Percentiles rank a stretch among this genome's conserved stretches.
These are phyloP conservation scores for Vigna hirtella DNA, from an alignment of 306 rosid genomes.

Conservation along the genomic window DNA sequence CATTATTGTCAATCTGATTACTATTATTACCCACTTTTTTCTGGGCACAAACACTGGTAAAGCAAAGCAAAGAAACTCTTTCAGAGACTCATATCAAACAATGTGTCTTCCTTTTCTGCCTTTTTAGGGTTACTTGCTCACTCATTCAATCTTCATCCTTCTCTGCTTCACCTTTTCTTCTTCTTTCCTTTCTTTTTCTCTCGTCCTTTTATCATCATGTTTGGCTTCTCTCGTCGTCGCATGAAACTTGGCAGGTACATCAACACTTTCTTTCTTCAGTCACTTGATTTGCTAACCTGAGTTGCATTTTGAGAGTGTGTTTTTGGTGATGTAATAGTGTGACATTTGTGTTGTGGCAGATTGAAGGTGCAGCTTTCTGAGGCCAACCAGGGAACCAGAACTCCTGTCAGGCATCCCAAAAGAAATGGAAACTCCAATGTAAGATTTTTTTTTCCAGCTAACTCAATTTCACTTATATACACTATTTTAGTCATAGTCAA, in stretches of 20 bases:
- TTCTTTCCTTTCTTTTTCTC: not conserved
- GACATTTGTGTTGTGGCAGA: slow-evolving; percentile 33
- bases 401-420: slow-evolving; percentile 75
- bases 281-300: not conserved
- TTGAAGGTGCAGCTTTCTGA: slow-evolving; percentile 83
- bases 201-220: slow-evolving; percentile 51
- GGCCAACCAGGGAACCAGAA: slow-evolving; percentile 73
- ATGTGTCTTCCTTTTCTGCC: slow-evolving; percentile 20
- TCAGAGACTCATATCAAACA: slow-evolving; percentile 18
- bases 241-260: slow-evolving; percentile 78
- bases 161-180: not conserved
- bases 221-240: slow-evolving; percentile 89
- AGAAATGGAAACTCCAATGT: slow-evolving; percentile 66
- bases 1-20: slow-evolving; percentile 19
- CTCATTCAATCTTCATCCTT: not conserved
- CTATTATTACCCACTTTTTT: slow-evolving; percentile 3
- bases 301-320: too few relatives aligned
- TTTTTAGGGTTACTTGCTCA: slow-evolving; percentile 33
- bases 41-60: not conserved
- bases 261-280: not conserved
- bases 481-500: not conserved
- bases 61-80: not conserved
- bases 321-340: too few relatives aligned
- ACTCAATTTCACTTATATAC: not conserved
- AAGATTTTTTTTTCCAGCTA: slow-evolving; percentile 12